Evolutionary conservation across 202 grass and related monocot species (phyloP).

Genomic region (Carex arenaria): DNA sequence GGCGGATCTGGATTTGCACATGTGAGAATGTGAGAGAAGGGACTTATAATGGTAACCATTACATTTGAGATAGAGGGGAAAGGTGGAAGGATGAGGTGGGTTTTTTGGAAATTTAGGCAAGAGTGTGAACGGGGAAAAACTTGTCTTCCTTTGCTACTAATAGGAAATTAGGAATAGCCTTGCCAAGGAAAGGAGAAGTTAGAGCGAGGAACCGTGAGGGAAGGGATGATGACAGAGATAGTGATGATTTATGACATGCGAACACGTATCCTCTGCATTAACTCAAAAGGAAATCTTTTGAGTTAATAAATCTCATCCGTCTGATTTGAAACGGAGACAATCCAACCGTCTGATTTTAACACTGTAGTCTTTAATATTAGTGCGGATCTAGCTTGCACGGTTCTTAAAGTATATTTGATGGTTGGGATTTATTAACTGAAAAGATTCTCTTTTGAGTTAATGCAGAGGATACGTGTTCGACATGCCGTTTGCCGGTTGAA

Average conservation of each 20-base stretch:
- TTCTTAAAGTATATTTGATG: too few relatives aligned
- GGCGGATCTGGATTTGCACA: slow-evolving; percentile 43
- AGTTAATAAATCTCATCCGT: too few relatives aligned
- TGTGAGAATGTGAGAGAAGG: not conserved
- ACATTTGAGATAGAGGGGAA: not conserved
- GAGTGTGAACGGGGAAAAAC: not conserved
- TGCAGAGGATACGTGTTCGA: too few relatives aligned
- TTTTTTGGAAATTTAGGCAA: not conserved
- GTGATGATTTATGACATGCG: not conserved
- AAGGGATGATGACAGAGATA: not conserved
- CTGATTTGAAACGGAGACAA: too few relatives aligned
- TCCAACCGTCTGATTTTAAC: too few relatives aligned
- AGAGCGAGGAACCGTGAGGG: not conserved
- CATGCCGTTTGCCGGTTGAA: too few relatives aligned
- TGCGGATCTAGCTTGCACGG: too few relatives aligned
- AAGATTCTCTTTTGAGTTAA: too few relatives aligned
- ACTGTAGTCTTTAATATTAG: too few relatives aligned
- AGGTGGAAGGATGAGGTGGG: not conserved
- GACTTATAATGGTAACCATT: not conserved
- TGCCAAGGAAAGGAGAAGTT: not conserved
- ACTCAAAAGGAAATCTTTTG: too few relatives aligned
- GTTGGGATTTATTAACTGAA: too few relatives aligned
- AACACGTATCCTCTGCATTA: too few relatives aligned
- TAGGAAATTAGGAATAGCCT: not conserved
- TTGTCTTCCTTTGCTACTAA: not conserved